Evolutionary conservation across 2,329 filamentous ascomycete genomes (phyloP).

Genomic region (Cercospora citrullina): DNA sequence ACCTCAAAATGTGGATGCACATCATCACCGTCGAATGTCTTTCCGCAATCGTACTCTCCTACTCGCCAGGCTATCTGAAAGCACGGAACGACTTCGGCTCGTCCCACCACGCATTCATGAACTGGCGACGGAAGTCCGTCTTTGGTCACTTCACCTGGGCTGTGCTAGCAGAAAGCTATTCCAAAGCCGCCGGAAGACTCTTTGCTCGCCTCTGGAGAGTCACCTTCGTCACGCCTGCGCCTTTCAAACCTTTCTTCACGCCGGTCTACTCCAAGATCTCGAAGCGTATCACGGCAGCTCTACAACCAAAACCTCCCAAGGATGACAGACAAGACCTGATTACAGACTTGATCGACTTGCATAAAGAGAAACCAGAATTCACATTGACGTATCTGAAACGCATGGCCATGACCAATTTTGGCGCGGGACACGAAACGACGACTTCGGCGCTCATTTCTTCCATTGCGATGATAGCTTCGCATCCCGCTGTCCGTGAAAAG

Average conservation of each 20-base stretch:
- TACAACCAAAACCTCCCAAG: constrained; percentile 13
- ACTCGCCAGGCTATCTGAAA: constrained; percentile 22
- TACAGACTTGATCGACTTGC: constrained; percentile 21
- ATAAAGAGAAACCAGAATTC: constrained; percentile 25
- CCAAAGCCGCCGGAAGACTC: constrained; percentile 14
- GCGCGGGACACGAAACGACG: constrained; percentile 26
- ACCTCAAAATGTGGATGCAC: constrained; percentile 27
- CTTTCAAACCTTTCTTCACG: constrained; percentile 23
- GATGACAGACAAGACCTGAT: constrained; percentile 19
- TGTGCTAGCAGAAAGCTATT: constrained; percentile 23
- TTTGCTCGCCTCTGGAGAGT: constrained; percentile 21
- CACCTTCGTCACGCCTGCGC: constrained; percentile 17
- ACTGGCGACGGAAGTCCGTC: constrained; percentile 24
- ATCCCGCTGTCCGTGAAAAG: not conserved
- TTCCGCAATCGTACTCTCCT: constrained; percentile 21
- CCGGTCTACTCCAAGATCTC: constrained; percentile 19
- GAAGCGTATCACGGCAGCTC: constrained; percentile 19
- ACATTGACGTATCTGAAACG: constrained; percentile 21
- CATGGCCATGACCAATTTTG: constrained; percentile 27
- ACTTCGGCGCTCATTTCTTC: constrained; percentile 20
- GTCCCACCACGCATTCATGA: constrained; percentile 21
- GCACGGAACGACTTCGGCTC: constrained; percentile 22
- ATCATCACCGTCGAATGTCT: constrained; percentile 26
- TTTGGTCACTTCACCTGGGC: constrained; percentile 25
- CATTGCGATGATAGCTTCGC: constrained; percentile 19